Conservation (phyloP, 1,284 basidiomycete species). For the Macrocybe sp. region DNA sequence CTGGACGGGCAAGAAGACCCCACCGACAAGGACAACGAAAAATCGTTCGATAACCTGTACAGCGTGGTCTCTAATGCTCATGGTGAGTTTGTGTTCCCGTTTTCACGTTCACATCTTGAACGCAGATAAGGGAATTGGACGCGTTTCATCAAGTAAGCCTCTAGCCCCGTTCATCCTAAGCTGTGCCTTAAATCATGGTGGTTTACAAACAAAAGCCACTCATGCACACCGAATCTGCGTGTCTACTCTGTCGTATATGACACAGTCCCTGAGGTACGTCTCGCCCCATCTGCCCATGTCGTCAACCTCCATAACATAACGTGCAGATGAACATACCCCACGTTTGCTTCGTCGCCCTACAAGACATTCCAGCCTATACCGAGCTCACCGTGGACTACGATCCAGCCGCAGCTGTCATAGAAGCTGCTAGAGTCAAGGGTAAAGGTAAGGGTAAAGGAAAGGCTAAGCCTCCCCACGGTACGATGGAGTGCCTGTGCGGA, state of each 20-base stretch:
- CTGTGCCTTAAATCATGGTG: not conserved
- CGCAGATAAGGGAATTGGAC: conserved; percentile 60
- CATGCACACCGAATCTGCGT: conserved; percentile 53
- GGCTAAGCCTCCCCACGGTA: conserved; percentile 16
- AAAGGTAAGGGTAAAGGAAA: conserved; percentile 21
- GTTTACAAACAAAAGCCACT: conserved; percentile 41
- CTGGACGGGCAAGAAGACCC: conserved; percentile 47
- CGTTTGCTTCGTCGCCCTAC: conserved; percentile 48
- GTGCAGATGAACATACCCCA: conserved; percentile 52
- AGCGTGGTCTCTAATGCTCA: conserved; percentile 44
- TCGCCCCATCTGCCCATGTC: not conserved
- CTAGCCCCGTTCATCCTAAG: not conserved
- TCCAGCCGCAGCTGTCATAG: conserved; percentile 28
- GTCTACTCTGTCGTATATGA: conserved; percentile 59
- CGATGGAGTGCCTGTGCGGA: conserved; percentile 21
- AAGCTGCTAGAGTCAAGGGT: conserved; percentile 1
- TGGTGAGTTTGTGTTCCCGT: conserved; percentile 31
- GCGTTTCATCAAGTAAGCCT: conserved; percentile 59
- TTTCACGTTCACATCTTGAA: conserved; percentile 5
- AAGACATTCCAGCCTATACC: conserved; percentile 40
- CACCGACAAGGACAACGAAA: conserved; percentile 13
- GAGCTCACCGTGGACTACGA: conserved; percentile 66
- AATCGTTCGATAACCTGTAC: conserved; percentile 24
- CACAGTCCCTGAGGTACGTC: conserved; percentile 47
- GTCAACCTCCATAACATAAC: not conserved